These are phyloP conservation scores for Pseudogymnoascus sp. DNA, from an alignment of 2,329 filamentous ascomycete genomes.

Conservation along the genomic window DNA sequence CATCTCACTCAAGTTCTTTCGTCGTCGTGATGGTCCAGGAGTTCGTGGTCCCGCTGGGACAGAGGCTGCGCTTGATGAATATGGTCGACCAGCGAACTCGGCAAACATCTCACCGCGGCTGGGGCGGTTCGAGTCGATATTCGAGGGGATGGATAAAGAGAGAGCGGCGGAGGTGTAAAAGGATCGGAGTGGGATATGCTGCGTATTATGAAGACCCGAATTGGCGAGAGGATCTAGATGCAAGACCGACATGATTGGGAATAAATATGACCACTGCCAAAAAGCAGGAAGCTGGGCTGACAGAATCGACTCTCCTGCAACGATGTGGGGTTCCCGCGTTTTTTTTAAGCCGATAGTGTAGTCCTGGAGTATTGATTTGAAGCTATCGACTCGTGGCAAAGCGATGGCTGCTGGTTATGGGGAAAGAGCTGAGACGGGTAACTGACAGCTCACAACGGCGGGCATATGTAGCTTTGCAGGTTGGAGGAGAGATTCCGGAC, in stretches of 20 bases:
- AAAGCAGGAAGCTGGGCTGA: neutral
- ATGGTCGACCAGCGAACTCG: constrained; percentile 6
- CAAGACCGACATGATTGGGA: neutral
- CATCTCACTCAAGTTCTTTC: constrained; percentile 28
- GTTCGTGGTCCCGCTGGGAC: neutral
- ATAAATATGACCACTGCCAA: neutral
- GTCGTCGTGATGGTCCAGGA: constrained; percentile 5
- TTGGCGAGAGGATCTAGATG: neutral
- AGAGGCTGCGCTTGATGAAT: neutral
- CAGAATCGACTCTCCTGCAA: neutral
- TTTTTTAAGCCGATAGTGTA: neutral
- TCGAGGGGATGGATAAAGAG: neutral
- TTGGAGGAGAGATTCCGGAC: neutral
- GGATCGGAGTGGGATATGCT: neutral
- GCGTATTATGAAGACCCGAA: constrained; percentile 8
- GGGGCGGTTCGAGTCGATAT: neutral
- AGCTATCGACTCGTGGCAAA: constrained; percentile 1
- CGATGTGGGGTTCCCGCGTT: constrained; percentile 1
- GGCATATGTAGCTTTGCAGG: neutral
- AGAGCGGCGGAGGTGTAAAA: neutral
- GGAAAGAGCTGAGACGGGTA: neutral
- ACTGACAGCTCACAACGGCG: constrained; percentile 3
- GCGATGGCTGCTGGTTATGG: neutral
- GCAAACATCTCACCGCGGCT: neutral
- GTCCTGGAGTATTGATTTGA: neutral